Conservation (phyloP, 805 yeast species). For the Naumovozyma baii region DNA sequence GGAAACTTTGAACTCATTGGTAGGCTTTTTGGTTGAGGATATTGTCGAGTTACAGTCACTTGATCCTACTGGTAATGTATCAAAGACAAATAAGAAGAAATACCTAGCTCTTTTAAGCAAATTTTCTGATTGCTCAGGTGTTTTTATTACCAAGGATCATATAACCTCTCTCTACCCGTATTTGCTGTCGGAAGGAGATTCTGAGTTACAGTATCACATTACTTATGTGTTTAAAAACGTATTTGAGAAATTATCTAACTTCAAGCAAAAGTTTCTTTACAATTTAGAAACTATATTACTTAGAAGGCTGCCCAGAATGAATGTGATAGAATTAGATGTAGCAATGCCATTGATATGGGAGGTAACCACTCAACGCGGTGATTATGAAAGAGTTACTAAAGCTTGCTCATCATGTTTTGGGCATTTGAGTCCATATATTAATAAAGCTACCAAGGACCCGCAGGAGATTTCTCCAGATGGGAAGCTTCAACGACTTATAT, state of each 20-base stretch:
- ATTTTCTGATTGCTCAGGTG: slow-evolving; percentile 43
- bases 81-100: slow-evolving; percentile 1
- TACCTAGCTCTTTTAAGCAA: slow-evolving; percentile 37
- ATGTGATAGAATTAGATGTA: slow-evolving; percentile 51
- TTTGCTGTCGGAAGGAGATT: slow-evolving; percentile 41
- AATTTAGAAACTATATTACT: slow-evolving; percentile 46
- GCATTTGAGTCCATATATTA: slow-evolving; percentile 39
- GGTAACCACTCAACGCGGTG: slow-evolving; percentile 39
- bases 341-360: slow-evolving; percentile 66
- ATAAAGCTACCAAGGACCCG: slow-evolving; percentile 21
- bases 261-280: slow-evolving; percentile 42
- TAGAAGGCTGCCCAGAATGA: slow-evolving; percentile 49
- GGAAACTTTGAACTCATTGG: slow-evolving; percentile 9
- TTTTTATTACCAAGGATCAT: slow-evolving; percentile 56
- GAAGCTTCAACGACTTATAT: slow-evolving; percentile 46
- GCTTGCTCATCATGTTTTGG: slow-evolving; percentile 57
- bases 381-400: slow-evolving; percentile 41
- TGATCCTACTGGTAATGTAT: slow-evolving; percentile 13
- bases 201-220: slow-evolving; percentile 36
- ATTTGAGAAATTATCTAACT: slow-evolving; percentile 35
- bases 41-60: slow-evolving; percentile 21
- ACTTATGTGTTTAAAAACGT: slow-evolving; percentile 46
- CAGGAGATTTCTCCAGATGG: slow-evolving; percentile 27
- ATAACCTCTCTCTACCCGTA: slow-evolving; percentile 56
- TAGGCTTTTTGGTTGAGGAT: slow-evolving; percentile 20